Base-by-base conservation (phyloP, 306 rosid species). In the Myrica gale region DNA sequence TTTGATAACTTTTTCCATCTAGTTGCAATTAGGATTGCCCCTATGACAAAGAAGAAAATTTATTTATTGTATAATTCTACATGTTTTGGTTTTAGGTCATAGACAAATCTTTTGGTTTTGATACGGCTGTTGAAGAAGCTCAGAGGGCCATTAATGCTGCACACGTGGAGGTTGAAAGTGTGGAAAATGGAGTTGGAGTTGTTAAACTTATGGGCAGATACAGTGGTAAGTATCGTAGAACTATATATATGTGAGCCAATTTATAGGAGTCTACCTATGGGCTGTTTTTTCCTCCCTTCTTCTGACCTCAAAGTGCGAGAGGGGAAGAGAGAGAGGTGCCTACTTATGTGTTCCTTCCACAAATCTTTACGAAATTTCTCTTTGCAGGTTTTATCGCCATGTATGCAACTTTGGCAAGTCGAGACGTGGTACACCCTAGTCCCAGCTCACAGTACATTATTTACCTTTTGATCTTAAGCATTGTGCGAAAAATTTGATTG, bases 91-190 rank as follows among this genome's bases (percentile, higher is more conserved):
- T 82, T 75, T 77, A 94, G 98, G 98, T 94, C 76, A 94, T 94
- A 82, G 98, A 94, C 89, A 94, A 84, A 83, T 91, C 98, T 76
- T 94, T 94, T 89, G 98, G 98, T 72, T 94, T 94, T 80, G 98
- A 94, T 76, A 91, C 97, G 76, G 97, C 97, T 65, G 98, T 92
- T 76, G 96, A 94, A 88, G 98, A 94, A 92, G 97, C 98, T 68
- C 98, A 92, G 76, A 86, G 98, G 80, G 98, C 98, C 70, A 92
- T 94, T 60, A 84, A 90, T 26, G 98, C 98, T 72, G 97, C 98
- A 56, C 98, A 94, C 73, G 96, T 94, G 44, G 98, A 94, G 88
- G 98, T 85, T 81, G 91, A 88, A 78, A 92, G 98, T 81, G 93
- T 89, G 58, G 98, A 92, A 73, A 92, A 94, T 80, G 97, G 97